Conservation (phyloP, 164 flowering plant species). For the Warburgia ugandensis region DNA sequence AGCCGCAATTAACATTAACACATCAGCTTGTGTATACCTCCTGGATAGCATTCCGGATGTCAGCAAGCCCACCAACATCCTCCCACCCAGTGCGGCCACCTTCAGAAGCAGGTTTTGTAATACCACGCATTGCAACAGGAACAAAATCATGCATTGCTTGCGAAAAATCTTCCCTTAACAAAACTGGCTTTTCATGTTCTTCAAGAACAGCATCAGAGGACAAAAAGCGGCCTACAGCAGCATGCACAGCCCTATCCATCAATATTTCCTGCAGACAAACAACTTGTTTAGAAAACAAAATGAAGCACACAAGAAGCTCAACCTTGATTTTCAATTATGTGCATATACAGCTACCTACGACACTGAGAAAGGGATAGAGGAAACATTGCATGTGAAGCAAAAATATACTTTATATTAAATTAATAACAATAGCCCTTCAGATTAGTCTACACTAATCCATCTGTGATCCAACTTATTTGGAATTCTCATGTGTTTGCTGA, state of each 20-base stretch:
- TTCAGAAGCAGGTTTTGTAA: constrained; percentile 68
- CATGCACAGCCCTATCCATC: constrained; percentile 88
- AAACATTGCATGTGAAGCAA: no score
- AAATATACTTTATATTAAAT: no score
- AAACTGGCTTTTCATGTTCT: constrained; percentile 27
- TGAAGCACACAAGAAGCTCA: background rate
- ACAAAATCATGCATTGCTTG: constrained; percentile 78
- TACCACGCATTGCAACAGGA: constrained; percentile 91
- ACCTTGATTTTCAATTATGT: background rate
- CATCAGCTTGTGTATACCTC: constrained; percentile 50
- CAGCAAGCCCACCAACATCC: constrained; percentile 89
- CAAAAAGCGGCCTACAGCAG: constrained; percentile 64
- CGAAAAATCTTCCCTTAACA: constrained; percentile 62
- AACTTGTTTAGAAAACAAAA: background rate
- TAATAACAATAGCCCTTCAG: no score
- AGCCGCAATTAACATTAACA: no score
- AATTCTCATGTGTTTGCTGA: no score
- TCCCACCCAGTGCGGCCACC: constrained; percentile 91
- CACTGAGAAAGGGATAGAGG: no score
- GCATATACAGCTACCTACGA: no score
- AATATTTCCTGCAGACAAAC: constrained; percentile 61
- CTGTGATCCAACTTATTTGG: no score
- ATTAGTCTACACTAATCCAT: no score
- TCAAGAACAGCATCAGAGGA: constrained; percentile 24
- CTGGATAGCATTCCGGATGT: constrained; percentile 62